These are phyloP conservation scores for Colletotrichum magnum DNA, from an alignment of 2,329 filamentous ascomycete species.

Conservation along the genomic window DNA sequence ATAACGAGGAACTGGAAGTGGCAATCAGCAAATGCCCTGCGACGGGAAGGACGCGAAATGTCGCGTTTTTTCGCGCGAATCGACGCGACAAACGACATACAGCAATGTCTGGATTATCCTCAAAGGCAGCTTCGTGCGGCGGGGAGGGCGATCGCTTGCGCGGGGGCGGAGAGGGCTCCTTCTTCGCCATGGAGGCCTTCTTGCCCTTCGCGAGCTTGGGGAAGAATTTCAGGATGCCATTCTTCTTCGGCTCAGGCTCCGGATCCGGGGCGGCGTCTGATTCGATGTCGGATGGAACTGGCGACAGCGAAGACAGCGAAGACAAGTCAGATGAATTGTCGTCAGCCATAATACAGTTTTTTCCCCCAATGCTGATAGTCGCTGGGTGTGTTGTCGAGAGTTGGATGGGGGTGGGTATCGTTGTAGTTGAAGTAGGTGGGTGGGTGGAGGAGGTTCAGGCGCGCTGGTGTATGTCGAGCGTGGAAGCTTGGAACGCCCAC, in stretches of 20 bases:
- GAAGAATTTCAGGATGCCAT: constrained; percentile 78
- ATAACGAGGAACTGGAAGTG: constrained; percentile 90
- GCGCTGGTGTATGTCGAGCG: constrained; percentile 34
- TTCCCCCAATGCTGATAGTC: constrained; percentile 16
- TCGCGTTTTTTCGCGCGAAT: constrained; percentile 62
- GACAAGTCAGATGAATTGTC: constrained; percentile 76
- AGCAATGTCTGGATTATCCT: constrained; percentile 92
- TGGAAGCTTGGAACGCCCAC: constrained; percentile 40
- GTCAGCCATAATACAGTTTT: constrained; percentile 66
- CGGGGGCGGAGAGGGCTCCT: constrained; percentile 74
- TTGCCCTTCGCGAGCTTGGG: constrained; percentile 66
- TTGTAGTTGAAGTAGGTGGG: constrained; percentile 44
- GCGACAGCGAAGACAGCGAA: constrained; percentile 65
- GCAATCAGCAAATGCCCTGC: constrained; percentile 49
- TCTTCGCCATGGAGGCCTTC: constrained; percentile 58
- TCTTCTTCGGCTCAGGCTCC: constrained; percentile 57
- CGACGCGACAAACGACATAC: constrained; percentile 74
- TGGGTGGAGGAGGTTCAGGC: constrained; percentile 41
- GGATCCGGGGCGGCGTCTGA: constrained; percentile 69
- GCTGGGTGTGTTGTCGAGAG: constrained; percentile 10
- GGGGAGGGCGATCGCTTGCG: constrained; percentile 89
- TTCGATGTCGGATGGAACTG: constrained; percentile 60
- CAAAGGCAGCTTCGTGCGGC: constrained; percentile 89
- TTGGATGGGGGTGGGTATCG: constrained; percentile 44
- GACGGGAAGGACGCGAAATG: constrained; percentile 62